Base-by-base conservation (phyloP, 305 asterid genomes). In the Salvia sclarea region DNA sequence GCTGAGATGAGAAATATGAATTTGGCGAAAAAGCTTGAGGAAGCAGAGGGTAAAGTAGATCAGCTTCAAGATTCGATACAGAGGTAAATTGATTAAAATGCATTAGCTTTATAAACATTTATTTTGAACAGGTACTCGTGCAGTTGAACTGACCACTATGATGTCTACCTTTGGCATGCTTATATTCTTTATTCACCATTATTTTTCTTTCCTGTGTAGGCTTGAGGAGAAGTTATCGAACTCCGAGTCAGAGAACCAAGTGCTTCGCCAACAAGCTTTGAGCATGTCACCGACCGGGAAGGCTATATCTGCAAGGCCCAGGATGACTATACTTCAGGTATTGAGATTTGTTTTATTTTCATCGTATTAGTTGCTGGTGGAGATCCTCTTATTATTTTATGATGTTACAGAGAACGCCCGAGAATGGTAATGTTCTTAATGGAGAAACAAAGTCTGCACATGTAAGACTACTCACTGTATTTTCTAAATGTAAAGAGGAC, bases 211-310 rank as follows among this genome's bases (percentile, higher is more conserved):
- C 61, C 64, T 68, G 21, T 81, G 68, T 85, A 95, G 99, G 78
- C 86, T 92, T 80, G 98, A 95, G 83, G 99, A 95, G 85, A 92
- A 92, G 83, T 88, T 92, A 49, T 86, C 95, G 14, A 95, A 95
- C 74, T 79, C 75, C 48, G 99, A 95, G 77, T 95, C 99, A 3
- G 99, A 95, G 82, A 95, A 92, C 80, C 99, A 95, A 90, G 95
- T 95, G 57, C 94, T 95, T 72, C 97, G 99, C 76, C 98, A 95
- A 75, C 98, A 88, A 83, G 96, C 99, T 69, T 78, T 95, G 73
- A 82, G 91, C 61, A 84, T 95, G 97, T 95, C 99, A 65, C 98
- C 99, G 12, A 92, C 96, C 31, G 96, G 96, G 69, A 91, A 84
- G 82, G 54, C 94, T 73, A 47, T 86, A 69, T 80, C 99, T 80